phyloP scores from a whole-genome alignment of 345 rosid species.

The Brassica nigra region DNA sequence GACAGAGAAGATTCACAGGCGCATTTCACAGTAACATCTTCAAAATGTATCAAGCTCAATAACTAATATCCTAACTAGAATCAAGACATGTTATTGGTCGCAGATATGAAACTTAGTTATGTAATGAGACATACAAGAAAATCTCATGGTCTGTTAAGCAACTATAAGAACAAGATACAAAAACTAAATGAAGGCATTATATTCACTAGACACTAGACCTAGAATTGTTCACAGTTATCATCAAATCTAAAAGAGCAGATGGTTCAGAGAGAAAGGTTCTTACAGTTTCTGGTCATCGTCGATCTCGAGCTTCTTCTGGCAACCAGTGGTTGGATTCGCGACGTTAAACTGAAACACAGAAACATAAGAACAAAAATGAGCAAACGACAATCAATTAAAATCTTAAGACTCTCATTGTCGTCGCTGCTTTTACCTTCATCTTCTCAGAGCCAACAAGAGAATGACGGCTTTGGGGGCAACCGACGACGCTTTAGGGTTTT shows the following conservation, averaged over 20 bases:
- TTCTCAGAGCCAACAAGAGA: background rate
- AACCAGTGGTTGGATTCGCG: conserved; percentile 56
- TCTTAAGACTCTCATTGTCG: background rate
- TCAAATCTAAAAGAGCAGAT: background rate
- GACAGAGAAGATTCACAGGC: background rate
- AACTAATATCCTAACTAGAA: background rate
- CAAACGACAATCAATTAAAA: background rate
- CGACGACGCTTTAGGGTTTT: conserved; percentile 21
- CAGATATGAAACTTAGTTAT: background rate
- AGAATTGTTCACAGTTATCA: background rate
- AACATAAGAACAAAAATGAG: background rate
- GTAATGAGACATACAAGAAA: background rate
- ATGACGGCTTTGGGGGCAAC: conserved; percentile 5
- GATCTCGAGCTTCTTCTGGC: conserved; percentile 61
- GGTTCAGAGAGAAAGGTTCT: background rate
- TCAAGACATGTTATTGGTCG: background rate
- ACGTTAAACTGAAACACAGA: conserved; percentile 46
- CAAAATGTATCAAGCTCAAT: background rate
- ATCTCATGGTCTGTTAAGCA: background rate
- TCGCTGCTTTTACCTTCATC: conserved; percentile 25
- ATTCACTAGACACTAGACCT: background rate
- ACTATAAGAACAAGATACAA: background rate
- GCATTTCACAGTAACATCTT: too few species aligned
- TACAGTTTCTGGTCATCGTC: conserved; percentile 58
- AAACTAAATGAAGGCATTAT: background rate